Conservation (phyloP, 371 early-diverging fungal species). For the Apophysomyces trapeziformis region DNA sequence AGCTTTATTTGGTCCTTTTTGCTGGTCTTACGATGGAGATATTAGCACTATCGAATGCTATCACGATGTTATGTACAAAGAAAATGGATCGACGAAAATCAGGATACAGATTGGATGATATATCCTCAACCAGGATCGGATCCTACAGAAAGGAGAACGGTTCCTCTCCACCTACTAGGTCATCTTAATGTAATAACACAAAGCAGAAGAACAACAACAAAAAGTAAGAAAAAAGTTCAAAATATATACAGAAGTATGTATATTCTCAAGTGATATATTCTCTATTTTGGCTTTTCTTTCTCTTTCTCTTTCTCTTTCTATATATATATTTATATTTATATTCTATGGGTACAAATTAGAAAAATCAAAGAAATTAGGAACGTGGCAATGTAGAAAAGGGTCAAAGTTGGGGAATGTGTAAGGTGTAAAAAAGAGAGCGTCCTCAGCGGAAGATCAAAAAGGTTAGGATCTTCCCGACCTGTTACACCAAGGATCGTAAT, state of each 20-base stretch:
- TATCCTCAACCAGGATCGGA: constrained; percentile 14
- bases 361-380: too few species aligned
- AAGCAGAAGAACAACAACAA: neutral
- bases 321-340: too few species aligned
- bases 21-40: constrained; percentile 46
- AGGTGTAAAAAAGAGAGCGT: neutral
- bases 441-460: neutral
- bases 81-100: constrained; percentile 44
- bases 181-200: neutral
- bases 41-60: constrained; percentile 45
- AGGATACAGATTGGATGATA: constrained; percentile 48
- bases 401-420: too few species aligned
- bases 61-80: constrained; percentile 45
- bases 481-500: constrained; percentile 2
- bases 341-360: too few species aligned
- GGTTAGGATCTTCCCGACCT: neutral
- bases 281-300: neutral
- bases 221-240: neutral
- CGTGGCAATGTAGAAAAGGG: too few species aligned
- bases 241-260: too few species aligned
- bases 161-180: neutral
- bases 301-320: too few species aligned
- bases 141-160: constrained; percentile 8
- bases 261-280: too few species aligned
- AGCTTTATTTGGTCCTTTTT: constrained; percentile 44